Evolutionary conservation across 345 rosid species (phyloP).

Genomic region (Passiflora organensis): DNA sequence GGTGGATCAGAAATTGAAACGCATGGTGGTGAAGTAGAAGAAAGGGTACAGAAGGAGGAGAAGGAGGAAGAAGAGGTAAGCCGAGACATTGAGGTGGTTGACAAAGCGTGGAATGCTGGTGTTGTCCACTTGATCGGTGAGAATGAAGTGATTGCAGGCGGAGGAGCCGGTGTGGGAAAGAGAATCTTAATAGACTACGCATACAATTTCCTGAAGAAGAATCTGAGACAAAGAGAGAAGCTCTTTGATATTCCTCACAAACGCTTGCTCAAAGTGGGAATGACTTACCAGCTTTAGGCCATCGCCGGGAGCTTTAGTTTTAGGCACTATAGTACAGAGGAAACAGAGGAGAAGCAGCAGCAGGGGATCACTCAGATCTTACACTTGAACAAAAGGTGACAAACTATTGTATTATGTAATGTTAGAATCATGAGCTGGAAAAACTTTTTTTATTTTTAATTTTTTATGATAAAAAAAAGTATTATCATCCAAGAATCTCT

Average conservation of each 20-base stretch:
- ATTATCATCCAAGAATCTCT: no score
- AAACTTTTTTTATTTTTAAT: no score
- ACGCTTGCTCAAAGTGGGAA: conserved; percentile 65
- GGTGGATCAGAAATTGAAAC: no score
- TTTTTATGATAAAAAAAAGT: no score
- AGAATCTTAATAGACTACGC: conserved; percentile 39
- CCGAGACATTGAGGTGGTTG: conserved; percentile 7
- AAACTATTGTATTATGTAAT: no score
- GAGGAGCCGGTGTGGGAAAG: conserved; percentile 35
- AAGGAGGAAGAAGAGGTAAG: conserved; percentile 1
- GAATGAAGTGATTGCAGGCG: conserved; percentile 38
- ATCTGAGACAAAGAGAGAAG: conserved; percentile 33
- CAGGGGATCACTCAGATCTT: no score
- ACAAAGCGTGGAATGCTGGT: conserved; percentile 25
- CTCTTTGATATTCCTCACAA: conserved; percentile 46
- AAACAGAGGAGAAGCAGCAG: no score
- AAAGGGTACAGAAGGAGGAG: background rate
- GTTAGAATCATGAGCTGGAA: no score
- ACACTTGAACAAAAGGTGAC: no score
- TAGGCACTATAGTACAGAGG: no score
- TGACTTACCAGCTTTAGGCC: conserved; percentile 56
- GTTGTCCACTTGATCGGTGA: conserved; percentile 53
- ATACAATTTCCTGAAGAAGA: conserved; percentile 28
- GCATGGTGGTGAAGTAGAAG: no score
- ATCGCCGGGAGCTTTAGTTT: no score